These are phyloP conservation scores for Tylopilus balloui DNA, from an alignment of 768 basidiomycete species.

Conservation along the genomic window DNA sequence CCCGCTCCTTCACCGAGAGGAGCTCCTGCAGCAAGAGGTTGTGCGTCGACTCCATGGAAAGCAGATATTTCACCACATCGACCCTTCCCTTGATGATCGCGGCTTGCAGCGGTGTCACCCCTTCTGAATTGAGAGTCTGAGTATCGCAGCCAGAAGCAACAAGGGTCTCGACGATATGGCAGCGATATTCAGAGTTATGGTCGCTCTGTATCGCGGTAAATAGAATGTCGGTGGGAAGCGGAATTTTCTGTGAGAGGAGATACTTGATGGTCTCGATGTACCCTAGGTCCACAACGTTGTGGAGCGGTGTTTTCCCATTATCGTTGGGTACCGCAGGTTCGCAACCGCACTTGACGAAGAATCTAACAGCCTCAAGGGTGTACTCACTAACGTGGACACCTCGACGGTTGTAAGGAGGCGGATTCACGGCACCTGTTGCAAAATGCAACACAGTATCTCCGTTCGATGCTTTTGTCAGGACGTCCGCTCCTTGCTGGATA, in stretches of 20 bases:
- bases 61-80: slow-evolving; percentile 1
- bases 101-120: neutral
- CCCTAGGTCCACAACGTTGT: neutral
- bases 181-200: neutral
- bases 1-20: too few species aligned
- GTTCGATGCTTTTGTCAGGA: neutral
- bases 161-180: neutral
- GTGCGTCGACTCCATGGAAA: neutral
- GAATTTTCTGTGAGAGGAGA: neutral
- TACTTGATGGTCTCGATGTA: neutral
- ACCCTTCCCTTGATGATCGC: neutral
- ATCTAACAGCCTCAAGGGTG: neutral
- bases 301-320: neutral
- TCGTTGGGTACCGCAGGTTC: neutral
- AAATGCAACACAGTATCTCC: neutral
- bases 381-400: neutral
- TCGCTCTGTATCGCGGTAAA: neutral
- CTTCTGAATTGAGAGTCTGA: neutral
- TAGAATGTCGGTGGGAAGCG: neutral
- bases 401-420: too few species aligned
- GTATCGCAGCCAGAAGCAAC: neutral
- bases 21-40: neutral
- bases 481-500: neutral
- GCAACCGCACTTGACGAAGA: neutral
- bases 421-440: neutral